These are phyloP conservation scores for Rosa chinensis DNA, from an alignment of 306 rosid species.

Conservation along the genomic window DNA sequence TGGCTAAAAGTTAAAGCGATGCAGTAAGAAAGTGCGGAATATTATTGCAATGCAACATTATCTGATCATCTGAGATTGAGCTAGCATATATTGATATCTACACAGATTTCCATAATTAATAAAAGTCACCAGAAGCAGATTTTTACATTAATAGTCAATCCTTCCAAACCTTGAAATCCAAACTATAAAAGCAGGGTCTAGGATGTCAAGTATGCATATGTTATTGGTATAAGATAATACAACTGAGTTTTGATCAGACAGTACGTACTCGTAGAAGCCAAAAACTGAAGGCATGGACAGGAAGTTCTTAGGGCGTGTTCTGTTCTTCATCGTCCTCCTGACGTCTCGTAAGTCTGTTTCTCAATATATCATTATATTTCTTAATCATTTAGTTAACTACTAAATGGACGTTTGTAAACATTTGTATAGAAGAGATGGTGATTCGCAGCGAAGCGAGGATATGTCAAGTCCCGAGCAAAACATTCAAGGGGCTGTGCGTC, in stretches of 20 bases:
- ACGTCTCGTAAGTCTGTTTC: constrained; percentile 1
- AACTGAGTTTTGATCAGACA: not conserved
- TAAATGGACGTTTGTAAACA: not conserved
- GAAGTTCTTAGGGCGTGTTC: not conserved
- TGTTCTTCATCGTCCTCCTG: constrained; percentile 6
- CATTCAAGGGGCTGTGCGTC: not conserved
- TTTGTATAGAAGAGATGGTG: not conserved
- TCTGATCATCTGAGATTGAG: too few relatives aligned
- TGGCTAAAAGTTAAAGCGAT: not conserved
- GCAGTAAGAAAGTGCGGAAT: too few relatives aligned
- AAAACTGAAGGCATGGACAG: not conserved
- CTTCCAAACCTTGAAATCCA: not conserved
- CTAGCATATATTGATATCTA: not conserved
- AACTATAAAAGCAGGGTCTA: not conserved
- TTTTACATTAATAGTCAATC: not conserved
- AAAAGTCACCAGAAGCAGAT: not conserved
- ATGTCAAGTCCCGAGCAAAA: not conserved
- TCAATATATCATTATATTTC: not conserved
- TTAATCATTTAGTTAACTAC: not conserved
- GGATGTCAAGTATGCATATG: not conserved
- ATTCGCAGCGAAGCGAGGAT: not conserved
- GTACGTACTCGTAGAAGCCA: not conserved
- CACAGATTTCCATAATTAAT: not conserved
- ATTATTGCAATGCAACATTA: too few relatives aligned
- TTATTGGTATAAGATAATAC: not conserved